A percentile compares a stretch with the other conserved stretches of the same genome.
Evolutionary conservation across 371 early-diverging fungal genomes (phyloP).

Genomic region (Mucor piriformis): DNA sequence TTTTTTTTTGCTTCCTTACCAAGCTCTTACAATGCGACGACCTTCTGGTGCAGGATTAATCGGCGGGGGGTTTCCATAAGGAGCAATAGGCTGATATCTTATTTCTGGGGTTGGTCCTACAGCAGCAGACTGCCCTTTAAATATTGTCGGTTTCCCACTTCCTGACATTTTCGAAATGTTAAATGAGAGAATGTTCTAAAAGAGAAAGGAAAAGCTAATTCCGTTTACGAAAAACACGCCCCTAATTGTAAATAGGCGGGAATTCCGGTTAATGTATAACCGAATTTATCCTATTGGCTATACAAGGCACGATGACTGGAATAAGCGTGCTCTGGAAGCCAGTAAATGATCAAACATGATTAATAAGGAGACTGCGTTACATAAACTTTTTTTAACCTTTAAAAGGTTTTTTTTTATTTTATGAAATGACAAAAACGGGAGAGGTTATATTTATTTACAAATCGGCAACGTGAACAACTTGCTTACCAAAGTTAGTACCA

Average conservation of each 20-base stretch:
- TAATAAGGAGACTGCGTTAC: too few relatives aligned
- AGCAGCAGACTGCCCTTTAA: not conserved
- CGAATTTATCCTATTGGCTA: not conserved
- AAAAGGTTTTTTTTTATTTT: too few relatives aligned
- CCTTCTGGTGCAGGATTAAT: not conserved
- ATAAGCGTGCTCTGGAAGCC: too few relatives aligned
- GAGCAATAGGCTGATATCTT: conserved; percentile 9
- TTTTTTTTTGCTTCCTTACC: not conserved
- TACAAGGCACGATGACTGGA: too few relatives aligned
- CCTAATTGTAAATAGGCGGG: not conserved
- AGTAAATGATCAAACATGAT: too few relatives aligned
- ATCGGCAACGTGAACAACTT: conserved; percentile 71
- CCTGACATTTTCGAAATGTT: not conserved
- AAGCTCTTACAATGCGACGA: not conserved
- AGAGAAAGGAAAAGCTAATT: not conserved
- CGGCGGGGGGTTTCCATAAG: not conserved
- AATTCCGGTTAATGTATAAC: not conserved
- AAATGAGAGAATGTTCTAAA: too few relatives aligned
- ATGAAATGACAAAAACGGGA: not conserved
- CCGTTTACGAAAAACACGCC: not conserved
- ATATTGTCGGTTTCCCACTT: not conserved
- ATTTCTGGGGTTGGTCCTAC: not conserved
- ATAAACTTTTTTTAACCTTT: too few relatives aligned
- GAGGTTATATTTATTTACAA: conserved; percentile 25
- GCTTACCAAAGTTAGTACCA: conserved; percentile 88